Percentiles rank a stretch among this genome's conserved stretches.
These are phyloP conservation scores for Phaeophleospora eucalypticola DNA, from an alignment of 2,329 filamentous ascomycete species.

Conservation along the genomic window DNA sequence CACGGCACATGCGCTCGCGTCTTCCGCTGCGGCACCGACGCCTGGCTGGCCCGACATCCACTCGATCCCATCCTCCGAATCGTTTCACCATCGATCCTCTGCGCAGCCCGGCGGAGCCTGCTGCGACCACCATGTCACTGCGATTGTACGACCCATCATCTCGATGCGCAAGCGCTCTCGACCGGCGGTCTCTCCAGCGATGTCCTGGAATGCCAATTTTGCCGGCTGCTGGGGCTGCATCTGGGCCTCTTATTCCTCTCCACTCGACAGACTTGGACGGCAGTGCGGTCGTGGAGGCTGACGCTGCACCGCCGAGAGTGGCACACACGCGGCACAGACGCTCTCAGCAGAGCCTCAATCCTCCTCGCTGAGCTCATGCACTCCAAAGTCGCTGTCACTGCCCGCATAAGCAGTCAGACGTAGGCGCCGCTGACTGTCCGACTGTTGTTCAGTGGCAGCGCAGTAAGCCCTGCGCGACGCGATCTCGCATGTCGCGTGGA, in stretches of 20 bases:
- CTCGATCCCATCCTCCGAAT: not conserved
- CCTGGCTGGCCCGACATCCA: no score
- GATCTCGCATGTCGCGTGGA: conserved; percentile 1
- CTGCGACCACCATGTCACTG: not conserved
- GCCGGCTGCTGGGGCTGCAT: not conserved
- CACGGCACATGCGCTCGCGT: not conserved
- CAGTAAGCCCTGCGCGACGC: not conserved
- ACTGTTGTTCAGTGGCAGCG: not conserved
- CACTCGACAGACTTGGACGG: conserved; percentile 1
- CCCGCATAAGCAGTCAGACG: not conserved
- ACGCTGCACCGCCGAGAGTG: not conserved
- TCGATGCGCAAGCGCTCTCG: no score
- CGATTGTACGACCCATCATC: no score
- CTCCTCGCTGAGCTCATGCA: not conserved
- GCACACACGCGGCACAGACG: conserved; percentile 1
- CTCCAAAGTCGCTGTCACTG: conserved; percentile 2
- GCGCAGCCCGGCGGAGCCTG: not conserved
- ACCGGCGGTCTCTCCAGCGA: no score
- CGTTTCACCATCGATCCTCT: not conserved
- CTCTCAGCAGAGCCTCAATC: conserved; percentile 14
- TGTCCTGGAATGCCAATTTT: no score
- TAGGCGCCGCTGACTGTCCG: not conserved
- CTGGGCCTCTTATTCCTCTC: not conserved
- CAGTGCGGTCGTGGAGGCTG: conserved; percentile 5
- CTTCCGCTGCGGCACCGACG: not conserved